Conservation (phyloP, 1,139 yeast genomes). For the Kodamaea suecica region DNA sequence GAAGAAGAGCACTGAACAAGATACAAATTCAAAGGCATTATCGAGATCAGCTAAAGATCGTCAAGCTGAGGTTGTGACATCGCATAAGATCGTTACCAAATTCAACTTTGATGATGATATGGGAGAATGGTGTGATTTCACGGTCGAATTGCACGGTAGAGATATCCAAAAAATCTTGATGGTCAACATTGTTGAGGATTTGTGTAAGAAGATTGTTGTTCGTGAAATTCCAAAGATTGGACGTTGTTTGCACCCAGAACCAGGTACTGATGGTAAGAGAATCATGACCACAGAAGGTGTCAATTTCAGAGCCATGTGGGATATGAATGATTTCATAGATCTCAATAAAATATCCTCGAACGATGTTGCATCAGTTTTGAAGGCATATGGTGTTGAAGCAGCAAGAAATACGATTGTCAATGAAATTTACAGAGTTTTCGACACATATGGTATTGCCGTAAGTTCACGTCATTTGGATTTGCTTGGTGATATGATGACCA, state of each 20-base stretch:
- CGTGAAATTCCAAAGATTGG: conserved; percentile 91
- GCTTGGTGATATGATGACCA: conserved; percentile 98
- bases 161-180: conserved; percentile 89
- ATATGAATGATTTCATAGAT: conserved; percentile 86
- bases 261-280: conserved; percentile 58
- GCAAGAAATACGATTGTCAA: conserved; percentile 96
- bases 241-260: conserved; percentile 84
- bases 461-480: conserved; percentile 92
- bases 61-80: conserved; percentile 74
- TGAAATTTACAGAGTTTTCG: conserved; percentile 94
- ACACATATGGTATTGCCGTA: conserved; percentile 93
- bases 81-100: conserved; percentile 68
- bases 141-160: conserved; percentile 70
- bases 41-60: conserved; percentile 73
- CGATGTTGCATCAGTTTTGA: conserved; percentile 87
- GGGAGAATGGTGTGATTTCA: conserved; percentile 94
- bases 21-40: conserved; percentile 22
- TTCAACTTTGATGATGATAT: conserved; percentile 86
- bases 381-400: conserved; percentile 97
- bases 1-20: conserved; percentile 10
- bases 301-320: conserved; percentile 98
- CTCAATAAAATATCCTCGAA: conserved; percentile 87
- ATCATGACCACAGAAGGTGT: conserved; percentile 95
- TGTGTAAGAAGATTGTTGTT: conserved; percentile 86
- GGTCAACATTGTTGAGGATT: conserved; percentile 94